Conservation (phyloP, 108 stramenopile species). For the Heterococcus sp. region DNA sequence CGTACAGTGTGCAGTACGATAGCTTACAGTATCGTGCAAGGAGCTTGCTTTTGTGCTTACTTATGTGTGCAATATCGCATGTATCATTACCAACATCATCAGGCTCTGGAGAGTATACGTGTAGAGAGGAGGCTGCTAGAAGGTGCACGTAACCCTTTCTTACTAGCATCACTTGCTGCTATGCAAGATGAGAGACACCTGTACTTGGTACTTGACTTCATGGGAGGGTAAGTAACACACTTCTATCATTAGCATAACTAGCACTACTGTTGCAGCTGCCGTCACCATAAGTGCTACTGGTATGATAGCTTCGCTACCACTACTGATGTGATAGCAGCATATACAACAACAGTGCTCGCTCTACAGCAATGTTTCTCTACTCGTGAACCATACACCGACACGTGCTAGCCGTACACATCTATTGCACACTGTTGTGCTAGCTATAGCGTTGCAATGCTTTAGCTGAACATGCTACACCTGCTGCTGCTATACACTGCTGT, state of each 20-base stretch:
- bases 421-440: background rate
- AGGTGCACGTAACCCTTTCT: background rate
- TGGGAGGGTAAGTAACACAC: background rate
- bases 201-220: background rate
- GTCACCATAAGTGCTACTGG: background rate
- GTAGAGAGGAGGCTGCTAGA: background rate
- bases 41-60: too few relatives aligned
- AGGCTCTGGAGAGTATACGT: background rate
- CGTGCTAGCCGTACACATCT: background rate
- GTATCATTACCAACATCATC: too few relatives aligned
- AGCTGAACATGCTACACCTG: background rate
- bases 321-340: background rate
- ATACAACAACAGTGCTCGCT: background rate
- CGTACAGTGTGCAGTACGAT: too few relatives aligned
- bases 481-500: background rate
- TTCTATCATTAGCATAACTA: too few relatives aligned
- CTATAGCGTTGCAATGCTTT: background rate
- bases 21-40: too few relatives aligned
- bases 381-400: background rate
- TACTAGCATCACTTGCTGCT: background rate
- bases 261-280: too few relatives aligned
- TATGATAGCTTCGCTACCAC: background rate
- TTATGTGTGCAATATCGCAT: too few relatives aligned
- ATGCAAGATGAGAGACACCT: background rate
- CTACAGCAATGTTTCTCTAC: background rate